Conservation (phyloP, 352 stramenopile species). For the Pythium grandisporangium region DNA sequence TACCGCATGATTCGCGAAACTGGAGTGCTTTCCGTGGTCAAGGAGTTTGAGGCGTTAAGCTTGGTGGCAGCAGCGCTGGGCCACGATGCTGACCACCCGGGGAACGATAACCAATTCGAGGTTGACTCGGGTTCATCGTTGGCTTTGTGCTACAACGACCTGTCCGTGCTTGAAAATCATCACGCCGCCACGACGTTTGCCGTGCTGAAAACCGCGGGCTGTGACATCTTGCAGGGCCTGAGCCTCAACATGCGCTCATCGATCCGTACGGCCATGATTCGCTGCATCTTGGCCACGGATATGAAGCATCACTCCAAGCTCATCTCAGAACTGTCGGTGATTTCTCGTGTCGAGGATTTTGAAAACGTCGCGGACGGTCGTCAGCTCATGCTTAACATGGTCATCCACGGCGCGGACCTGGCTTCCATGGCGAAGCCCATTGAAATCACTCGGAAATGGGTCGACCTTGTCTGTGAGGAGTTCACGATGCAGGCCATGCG, state of each 20-base stretch:
- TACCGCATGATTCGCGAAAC: slow-evolving; percentile 53
- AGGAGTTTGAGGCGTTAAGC: slow-evolving; percentile 64
- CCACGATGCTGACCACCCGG: slow-evolving; percentile 84
- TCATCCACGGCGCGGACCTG: slow-evolving; percentile 76
- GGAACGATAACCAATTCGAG: slow-evolving; percentile 88
- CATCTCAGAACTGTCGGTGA: slow-evolving; percentile 33
- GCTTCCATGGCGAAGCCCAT: slow-evolving; percentile 44
- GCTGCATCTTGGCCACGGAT: slow-evolving; percentile 69
- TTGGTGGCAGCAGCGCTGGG: slow-evolving; percentile 74
- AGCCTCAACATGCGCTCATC: slow-evolving; percentile 30
- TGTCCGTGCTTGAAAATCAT: slow-evolving; percentile 85
- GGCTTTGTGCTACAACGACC: slow-evolving; percentile 86
- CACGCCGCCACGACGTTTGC: slow-evolving; percentile 72
- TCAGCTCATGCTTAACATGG: slow-evolving; percentile 74
- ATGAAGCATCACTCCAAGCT: slow-evolving; percentile 81
- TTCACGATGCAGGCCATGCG: slow-evolving; percentile 66
- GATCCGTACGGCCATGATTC: slow-evolving; percentile 52
- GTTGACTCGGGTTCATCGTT: slow-evolving; percentile 66
- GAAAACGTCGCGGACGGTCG: slow-evolving; percentile 47
- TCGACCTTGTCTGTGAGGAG: slow-evolving; percentile 63
- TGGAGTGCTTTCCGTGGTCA: slow-evolving; percentile 51
- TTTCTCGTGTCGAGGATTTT: slow-evolving; percentile 38
- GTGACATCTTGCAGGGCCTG: slow-evolving; percentile 49
- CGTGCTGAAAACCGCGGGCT: slow-evolving; percentile 30
- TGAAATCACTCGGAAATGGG: slow-evolving; percentile 46